Evolutionary conservation across 495 filamentous ascomycete species (phyloP).

Genomic region (Podospora anserina): DNA sequence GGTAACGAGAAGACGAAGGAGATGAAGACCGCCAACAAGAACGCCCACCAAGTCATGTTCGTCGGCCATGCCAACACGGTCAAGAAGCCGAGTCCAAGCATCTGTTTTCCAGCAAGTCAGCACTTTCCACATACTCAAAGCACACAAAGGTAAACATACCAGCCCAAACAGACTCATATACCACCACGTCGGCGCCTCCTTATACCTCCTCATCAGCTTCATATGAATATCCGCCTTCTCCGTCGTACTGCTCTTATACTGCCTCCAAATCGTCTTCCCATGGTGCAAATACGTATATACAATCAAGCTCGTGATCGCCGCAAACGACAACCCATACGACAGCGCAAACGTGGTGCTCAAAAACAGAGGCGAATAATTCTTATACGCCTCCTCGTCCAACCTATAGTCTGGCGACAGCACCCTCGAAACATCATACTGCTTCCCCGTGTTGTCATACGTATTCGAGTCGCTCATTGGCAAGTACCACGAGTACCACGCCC

Average conservation of each 20-base stretch:
- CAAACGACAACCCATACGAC: conserved; percentile 68
- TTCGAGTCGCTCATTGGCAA: conserved; percentile 58
- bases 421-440: conserved; percentile 52
- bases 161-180: conserved; percentile 49
- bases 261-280: conserved; percentile 58
- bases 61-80: conserved; percentile 64
- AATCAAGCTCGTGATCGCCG: conserved; percentile 63
- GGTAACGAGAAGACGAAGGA: conserved; percentile 54
- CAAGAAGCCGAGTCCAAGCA: conserved; percentile 61
- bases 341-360: conserved; percentile 61
- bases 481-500: conserved; percentile 60
- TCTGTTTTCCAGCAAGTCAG: conserved; percentile 40
- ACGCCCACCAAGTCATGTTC: conserved; percentile 64
- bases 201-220: conserved; percentile 59
- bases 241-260: conserved; percentile 57
- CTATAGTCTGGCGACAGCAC: conserved; percentile 51
- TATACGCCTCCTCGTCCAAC: conserved; percentile 53
- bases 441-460: conserved; percentile 62
- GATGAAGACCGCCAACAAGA: conserved; percentile 60
- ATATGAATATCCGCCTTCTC: conserved; percentile 59
- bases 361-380: conserved; percentile 61
- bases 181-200: conserved; percentile 57
- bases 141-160: conserved; percentile 26
- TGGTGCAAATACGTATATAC: conserved; percentile 65
- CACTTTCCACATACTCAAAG: conserved; percentile 25